Evolutionary conservation across 148 eudicot genomes (phyloP).

Genomic region (Vaccinium myrtillus): DNA sequence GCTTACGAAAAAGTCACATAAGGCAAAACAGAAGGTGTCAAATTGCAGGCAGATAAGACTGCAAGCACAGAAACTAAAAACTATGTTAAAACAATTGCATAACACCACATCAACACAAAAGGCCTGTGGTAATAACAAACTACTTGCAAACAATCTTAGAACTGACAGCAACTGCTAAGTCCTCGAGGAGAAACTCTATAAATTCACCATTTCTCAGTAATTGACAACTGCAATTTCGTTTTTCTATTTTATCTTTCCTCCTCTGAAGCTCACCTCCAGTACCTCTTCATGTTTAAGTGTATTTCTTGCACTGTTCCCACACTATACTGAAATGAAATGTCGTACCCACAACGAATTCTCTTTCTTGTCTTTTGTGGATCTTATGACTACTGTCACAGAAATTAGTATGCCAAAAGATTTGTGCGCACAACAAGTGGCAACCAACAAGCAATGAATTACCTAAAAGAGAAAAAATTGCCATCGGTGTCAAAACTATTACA

Average conservation of each 20-base stretch:
- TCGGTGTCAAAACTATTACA: not conserved
- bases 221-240: not conserved
- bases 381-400: not conserved
- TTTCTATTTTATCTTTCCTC: not conserved
- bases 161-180: not conserved
- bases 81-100: not conserved
- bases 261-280: not conserved
- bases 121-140: not conserved
- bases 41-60: not conserved
- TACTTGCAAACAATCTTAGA: not conserved
- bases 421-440: not conserved
- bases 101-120: not conserved
- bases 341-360: not conserved
- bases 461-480: not conserved
- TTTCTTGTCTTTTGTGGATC: not conserved
- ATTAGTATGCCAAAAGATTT: not conserved
- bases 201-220: not conserved
- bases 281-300: not conserved
- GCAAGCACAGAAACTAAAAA: not conserved
- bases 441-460: not conserved
- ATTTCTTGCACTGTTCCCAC: conserved; percentile 1
- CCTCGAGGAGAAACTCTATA: not conserved
- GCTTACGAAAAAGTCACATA: conserved; percentile 17
- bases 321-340: not conserved
- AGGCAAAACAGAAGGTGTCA: not conserved